Base-by-base conservation (phyloP, 805 yeast species). In the Metschnikowia corniflorae region DNA sequence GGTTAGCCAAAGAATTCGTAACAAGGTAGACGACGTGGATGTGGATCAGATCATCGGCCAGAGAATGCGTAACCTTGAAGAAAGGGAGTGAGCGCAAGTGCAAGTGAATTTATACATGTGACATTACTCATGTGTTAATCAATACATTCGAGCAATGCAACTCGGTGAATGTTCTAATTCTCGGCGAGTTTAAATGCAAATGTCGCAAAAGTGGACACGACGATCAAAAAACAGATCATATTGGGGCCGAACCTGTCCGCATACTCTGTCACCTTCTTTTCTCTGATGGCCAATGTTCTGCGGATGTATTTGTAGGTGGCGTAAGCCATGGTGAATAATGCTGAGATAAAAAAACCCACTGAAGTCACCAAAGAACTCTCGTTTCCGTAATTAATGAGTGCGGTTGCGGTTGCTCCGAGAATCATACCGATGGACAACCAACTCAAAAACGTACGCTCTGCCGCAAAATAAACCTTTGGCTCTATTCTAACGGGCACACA, bases 381-480 rank as follows among this genome's bases (percentile, higher is more conserved):
- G 44, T 80, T 80, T 47, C 98, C 97, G 61, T 83, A 93, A 46
- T 86, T 84, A 50, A 91, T 68, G 49, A 93, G 71, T 0, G 95
- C 75, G 7, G 88, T 84, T 1, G 96, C 94, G 26, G 95, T 84
- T 31, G 91, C 94, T 29, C 93, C 88, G 39, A 93, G 70, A 28
- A 91, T 70, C 70, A 93, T 77, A 7, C 93, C 86, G 50, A 93
- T 86, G 26, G 95, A 89, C 38, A 91, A 66, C 98, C 98, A 93
- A 26, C 94, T 78, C 44, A 93, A 70, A 55, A 81, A 91, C 0
- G 98, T 93, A 65, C 98, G 79, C 62, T 93, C 98, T 16, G 95
- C 87, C 6, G 98, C 98, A 63, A 93, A 93, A 60, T 93, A 93
- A n/a, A 93, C 98, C 66, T 93, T 93, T 40, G 98, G 98, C 63